Percentiles rank a stretch among this genome's conserved stretches.
phyloP scores from a whole-genome alignment of 805 yeast species.

The Metschnikowia similis region DNA sequence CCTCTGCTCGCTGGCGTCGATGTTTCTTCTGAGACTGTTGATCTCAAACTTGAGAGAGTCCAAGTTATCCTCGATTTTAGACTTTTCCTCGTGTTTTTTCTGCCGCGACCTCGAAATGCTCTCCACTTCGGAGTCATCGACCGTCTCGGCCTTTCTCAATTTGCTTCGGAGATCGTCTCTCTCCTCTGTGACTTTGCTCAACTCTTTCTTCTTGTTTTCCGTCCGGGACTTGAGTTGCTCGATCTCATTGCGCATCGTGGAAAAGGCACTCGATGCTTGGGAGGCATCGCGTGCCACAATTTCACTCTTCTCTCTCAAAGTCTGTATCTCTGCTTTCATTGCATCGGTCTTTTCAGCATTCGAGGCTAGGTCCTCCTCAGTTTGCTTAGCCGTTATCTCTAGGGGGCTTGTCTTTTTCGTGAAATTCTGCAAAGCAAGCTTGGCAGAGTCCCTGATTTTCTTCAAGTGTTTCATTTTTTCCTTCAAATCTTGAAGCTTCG shows the following conservation, averaged over 20 bases:
- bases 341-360: not conserved
- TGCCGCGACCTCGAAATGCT: constrained; percentile 7
- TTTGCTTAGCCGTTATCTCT: constrained; percentile 4
- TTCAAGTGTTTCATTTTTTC: constrained; percentile 29
- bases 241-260: constrained; percentile 10
- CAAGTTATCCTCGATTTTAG: constrained; percentile 27
- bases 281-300: constrained; percentile 1
- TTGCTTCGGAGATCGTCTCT: constrained; percentile 6
- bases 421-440: constrained; percentile 26
- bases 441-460: constrained; percentile 32
- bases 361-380: not conserved
- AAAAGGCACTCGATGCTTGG: not conserved
- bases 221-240: constrained; percentile 12
- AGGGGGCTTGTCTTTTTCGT: constrained; percentile 24
- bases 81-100: constrained; percentile 14
- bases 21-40: constrained; percentile 8
- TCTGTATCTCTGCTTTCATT: constrained; percentile 1
- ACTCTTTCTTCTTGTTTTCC: constrained; percentile 12
- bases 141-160: constrained; percentile 4
- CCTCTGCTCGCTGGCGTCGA: constrained; percentile 7
- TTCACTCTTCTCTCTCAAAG: constrained; percentile 3
- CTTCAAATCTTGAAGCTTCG: constrained; percentile 36
- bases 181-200: constrained; percentile 10
- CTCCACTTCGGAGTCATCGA: constrained; percentile 9
- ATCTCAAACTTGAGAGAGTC: constrained; percentile 8